Evolutionary conservation across 257 asterid genomes (phyloP).

Genomic region (Penstemon newberryi): DNA sequence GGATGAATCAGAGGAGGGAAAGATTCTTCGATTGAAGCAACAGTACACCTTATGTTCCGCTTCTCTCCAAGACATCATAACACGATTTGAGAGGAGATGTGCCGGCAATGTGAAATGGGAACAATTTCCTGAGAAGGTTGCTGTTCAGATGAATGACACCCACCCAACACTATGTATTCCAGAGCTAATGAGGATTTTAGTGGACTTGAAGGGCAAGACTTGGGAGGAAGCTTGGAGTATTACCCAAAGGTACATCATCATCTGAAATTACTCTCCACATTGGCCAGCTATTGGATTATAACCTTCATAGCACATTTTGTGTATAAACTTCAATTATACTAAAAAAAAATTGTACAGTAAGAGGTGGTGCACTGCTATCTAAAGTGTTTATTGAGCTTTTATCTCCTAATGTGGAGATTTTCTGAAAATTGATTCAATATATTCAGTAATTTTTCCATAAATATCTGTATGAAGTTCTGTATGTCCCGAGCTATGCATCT

Average conservation of each 20-base stretch:
- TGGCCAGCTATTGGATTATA: not conserved
- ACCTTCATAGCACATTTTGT: not conserved
- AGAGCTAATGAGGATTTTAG: slow-evolving; percentile 79
- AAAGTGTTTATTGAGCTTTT: not conserved
- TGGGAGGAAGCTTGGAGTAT: slow-evolving; percentile 86
- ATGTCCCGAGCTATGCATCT: not conserved
- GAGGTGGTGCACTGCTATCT: not conserved
- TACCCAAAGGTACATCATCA: slow-evolving; percentile 56
- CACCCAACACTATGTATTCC: slow-evolving; percentile 92
- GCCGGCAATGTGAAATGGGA: slow-evolving; percentile 63
- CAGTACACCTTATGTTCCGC: slow-evolving; percentile 89
- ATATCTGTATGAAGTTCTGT: not conserved
- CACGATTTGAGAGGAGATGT: slow-evolving; percentile 77
- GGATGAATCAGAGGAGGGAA: slow-evolving; percentile 74
- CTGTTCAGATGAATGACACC: slow-evolving; percentile 92
- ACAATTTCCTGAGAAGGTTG: slow-evolving; percentile 82
- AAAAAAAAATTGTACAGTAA: not conserved
- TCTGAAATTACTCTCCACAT: not conserved
- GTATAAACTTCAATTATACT: not conserved
- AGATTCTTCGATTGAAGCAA: slow-evolving; percentile 74
- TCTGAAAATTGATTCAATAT: not conserved
- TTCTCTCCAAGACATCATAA: slow-evolving; percentile 83
- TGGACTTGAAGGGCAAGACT: slow-evolving; percentile 73
- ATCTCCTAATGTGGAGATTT: not conserved
- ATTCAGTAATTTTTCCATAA: not conserved